A percentile compares a stretch with the other conserved stretches of the same genome.
These are phyloP conservation scores for Phytopythium montanum DNA, from an alignment of 352 stramenopile species.

Conservation along the genomic window DNA sequence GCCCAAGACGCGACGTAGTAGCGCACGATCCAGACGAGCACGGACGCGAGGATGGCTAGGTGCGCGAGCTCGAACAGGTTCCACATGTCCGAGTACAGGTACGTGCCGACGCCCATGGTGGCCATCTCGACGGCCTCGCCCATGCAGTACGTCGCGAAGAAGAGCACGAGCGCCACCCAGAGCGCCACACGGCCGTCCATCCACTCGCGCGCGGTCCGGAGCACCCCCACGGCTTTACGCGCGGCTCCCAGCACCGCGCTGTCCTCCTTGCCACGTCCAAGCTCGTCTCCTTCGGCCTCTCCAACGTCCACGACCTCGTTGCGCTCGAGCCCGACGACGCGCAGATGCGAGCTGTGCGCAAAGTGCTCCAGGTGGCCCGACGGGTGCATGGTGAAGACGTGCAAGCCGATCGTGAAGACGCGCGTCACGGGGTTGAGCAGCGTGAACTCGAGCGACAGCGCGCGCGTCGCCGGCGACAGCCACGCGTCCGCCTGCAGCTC, in stretches of 20 bases:
- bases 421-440: constrained; percentile 86
- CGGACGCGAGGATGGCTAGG: constrained; percentile 49
- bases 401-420: constrained; percentile 85
- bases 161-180: constrained; percentile 62
- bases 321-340: constrained; percentile 72
- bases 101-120: constrained; percentile 71
- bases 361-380: constrained; percentile 83
- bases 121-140: constrained; percentile 74
- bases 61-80: constrained; percentile 87
- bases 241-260: not conserved
- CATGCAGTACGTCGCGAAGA: constrained; percentile 80
- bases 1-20: constrained; percentile 62
- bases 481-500: constrained; percentile 70
- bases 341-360: constrained; percentile 76
- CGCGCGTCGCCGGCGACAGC: constrained; percentile 76
- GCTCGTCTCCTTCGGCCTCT: not conserved
- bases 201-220: constrained; percentile 18
- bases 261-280: not conserved
- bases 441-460: constrained; percentile 82
- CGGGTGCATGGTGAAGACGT: constrained; percentile 77
- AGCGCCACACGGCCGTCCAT: constrained; percentile 64
- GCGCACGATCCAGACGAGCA: constrained; percentile 63
- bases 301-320: constrained; percentile 21
- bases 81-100: constrained; percentile 84
- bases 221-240: not conserved